Evolutionary conservation across 768 basidiomycete genomes (phyloP).

Genomic region (Albatrellus ellisii): DNA sequence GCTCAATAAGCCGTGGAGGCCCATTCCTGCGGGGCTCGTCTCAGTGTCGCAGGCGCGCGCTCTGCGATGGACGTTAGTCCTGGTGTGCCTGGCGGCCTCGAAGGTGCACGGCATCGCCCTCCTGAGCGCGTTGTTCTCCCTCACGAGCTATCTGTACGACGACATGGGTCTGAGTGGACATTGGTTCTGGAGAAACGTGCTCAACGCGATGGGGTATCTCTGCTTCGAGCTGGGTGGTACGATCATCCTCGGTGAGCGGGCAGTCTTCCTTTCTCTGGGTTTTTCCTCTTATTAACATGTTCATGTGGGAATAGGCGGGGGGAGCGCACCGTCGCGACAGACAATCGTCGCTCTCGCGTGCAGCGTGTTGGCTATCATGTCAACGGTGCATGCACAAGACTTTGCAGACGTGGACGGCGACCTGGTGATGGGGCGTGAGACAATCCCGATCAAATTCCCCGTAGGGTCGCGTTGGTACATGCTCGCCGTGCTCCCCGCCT

Average conservation of each 20-base stretch:
- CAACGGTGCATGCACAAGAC: conserved; percentile 26
- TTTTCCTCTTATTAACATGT: no score
- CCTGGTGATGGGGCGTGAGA: conserved; percentile 18
- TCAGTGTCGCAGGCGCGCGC: conserved; percentile 4
- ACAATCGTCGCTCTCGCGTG: conserved; percentile 14
- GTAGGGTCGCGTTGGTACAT: not conserved
- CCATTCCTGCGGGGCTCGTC: conserved; percentile 19
- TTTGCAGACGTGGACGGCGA: conserved; percentile 23
- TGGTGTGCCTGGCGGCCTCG: conserved; percentile 13
- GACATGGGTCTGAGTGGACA: conserved; percentile 13
- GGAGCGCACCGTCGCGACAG: conserved; percentile 14
- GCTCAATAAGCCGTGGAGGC: conserved; percentile 19
- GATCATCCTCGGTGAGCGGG: conserved; percentile 20
- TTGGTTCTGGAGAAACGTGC: conserved; percentile 23
- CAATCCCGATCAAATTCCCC: conserved; percentile 13
- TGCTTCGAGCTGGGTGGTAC: conserved; percentile 25
- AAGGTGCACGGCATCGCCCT: conserved; percentile 13
- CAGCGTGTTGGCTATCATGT: conserved; percentile 20
- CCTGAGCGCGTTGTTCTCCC: conserved; percentile 4
- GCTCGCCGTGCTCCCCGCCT: not conserved
- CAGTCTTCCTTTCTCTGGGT: not conserved
- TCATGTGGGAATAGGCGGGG: conserved; percentile 11
- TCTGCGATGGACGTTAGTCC: conserved; percentile 17
- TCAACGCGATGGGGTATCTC: conserved; percentile 23
- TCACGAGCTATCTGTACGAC: conserved; percentile 14